Evolutionary conservation across 495 filamentous ascomycete species (phyloP), one percentile per base, ranked within the genome.

Genomic region (Trichoderma asperelloides): DNA sequence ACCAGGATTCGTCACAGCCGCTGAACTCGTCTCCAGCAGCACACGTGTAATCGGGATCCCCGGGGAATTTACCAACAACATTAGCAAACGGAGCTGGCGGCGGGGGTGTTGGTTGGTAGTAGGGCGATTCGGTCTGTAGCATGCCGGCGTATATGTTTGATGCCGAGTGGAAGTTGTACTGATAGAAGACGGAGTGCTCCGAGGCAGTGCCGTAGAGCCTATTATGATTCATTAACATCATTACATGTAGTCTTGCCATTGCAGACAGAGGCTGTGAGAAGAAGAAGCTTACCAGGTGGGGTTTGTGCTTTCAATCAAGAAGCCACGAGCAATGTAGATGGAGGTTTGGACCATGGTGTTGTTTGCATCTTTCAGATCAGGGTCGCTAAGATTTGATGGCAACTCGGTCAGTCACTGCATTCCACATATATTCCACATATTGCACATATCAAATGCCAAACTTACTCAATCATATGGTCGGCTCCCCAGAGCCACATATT

Each of bases 41-140:
- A 65, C 85, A 85, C 41, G 78, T 37, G 70, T 86, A 89, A 75
- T 85, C 76, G 15, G 88, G 88, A 68, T 90, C 90, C 25, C 81
- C 79, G 60, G 86, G 74, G 15, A 78, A 75, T 0, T 73, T 7
- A 13, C 81, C 77, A 1, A 76, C 68, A 1, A 74, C 77, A 76
- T 88, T 91, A 9, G 88, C 87, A 8, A 81, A 73, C 23, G 80
- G 79, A 12, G 87, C 88, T 66, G 80, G 76, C 18, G 90, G 89
- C 28, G 78, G 9, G 45, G 45, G 45, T 3, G 8, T 81, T 5
- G 89, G 88, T 74, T 89, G 86, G 73, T 87, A 92, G 69, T 79
- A 85, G 70, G 89, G 90, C 1, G 92, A 91, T 75, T 96, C 92
- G 9, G 92, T 92, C 70, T 96, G 92, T 71, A 94, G 88, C 74